Evolutionary conservation across 768 basidiomycete species (phyloP).

Genomic region (Lentinula lateritia): DNA sequence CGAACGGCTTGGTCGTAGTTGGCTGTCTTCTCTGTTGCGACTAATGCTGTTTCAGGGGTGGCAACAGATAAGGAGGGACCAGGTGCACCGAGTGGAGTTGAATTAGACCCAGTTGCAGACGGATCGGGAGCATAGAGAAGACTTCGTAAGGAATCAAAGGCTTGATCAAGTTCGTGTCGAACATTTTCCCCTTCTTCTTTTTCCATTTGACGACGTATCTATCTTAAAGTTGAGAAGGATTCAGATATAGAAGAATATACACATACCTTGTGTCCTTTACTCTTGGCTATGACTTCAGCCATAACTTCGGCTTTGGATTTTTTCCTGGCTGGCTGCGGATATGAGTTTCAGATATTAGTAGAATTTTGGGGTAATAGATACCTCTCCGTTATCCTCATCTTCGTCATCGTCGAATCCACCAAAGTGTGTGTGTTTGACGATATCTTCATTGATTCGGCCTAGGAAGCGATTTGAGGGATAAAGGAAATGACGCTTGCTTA

Average conservation of each 20-base stretch:
- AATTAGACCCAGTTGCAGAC: not conserved
- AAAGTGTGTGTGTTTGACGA: slow-evolving; percentile 72
- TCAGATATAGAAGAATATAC: slow-evolving; percentile 7
- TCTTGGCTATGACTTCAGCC: slow-evolving; percentile 96
- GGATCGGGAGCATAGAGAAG: slow-evolving; percentile 49
- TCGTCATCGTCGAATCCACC: slow-evolving; percentile 80
- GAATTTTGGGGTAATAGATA: slow-evolving; percentile 3
- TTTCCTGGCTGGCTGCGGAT: slow-evolving; percentile 68
- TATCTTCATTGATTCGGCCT: slow-evolving; percentile 66
- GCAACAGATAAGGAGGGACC: slow-evolving; percentile 32
- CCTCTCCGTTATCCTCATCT: slow-evolving; percentile 47
- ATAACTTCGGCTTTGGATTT: slow-evolving; percentile 95
- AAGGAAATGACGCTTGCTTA: not conserved
- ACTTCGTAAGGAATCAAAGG: slow-evolving; percentile 75
- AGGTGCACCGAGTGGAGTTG: not conserved
- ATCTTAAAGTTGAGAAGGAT: not conserved
- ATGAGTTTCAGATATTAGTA: not conserved
- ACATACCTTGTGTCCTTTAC: slow-evolving; percentile 88
- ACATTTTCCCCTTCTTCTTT: slow-evolving; percentile 80
- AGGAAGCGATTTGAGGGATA: slow-evolving; percentile 5
- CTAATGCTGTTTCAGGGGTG: slow-evolving; percentile 21
- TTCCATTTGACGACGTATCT: slow-evolving; percentile 87
- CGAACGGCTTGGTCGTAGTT: slow-evolving; percentile 93
- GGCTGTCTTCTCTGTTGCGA: slow-evolving; percentile 36
- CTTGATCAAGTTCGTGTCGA: slow-evolving; percentile 83